Evolutionary conservation across 257 asterid genomes (phyloP).

Genomic region (Fraxinus anomala): DNA sequence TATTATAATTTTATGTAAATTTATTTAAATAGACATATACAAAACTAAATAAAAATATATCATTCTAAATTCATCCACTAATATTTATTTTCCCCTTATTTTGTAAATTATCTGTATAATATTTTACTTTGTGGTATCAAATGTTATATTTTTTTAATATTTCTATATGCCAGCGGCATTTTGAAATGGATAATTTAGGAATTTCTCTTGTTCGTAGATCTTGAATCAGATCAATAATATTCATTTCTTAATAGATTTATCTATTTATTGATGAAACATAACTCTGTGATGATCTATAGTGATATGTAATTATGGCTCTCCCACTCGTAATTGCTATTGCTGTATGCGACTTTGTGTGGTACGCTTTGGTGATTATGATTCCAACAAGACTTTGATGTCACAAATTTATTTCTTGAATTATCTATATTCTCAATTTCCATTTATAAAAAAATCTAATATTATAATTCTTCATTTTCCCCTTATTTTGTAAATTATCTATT

Average conservation of each 20-base stretch:
- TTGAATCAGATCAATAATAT: background rate
- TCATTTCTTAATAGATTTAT: background rate
- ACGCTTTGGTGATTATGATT: background rate
- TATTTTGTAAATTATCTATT: conserved; percentile 4
- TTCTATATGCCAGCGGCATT: background rate
- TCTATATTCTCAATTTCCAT: background rate
- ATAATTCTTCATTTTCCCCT: background rate
- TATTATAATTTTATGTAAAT: too few relatives aligned
- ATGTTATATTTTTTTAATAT: too few relatives aligned
- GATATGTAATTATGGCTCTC: background rate
- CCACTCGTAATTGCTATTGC: background rate
- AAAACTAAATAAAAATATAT: too few relatives aligned
- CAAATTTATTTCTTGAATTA: background rate
- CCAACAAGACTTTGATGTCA: background rate
- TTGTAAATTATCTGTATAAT: too few relatives aligned
- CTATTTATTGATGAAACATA: background rate
- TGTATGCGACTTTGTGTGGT: background rate
- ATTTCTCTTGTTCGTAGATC: background rate
- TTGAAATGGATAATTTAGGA: background rate
- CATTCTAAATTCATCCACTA: too few relatives aligned
- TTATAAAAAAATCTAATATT: background rate
- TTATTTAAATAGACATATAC: too few relatives aligned
- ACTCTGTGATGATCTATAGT: background rate
- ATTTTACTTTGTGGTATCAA: too few relatives aligned
- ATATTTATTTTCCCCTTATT: too few relatives aligned